Percentiles rank a stretch among this genome's conserved stretches.
Evolutionary conservation across 2,329 filamentous ascomycete species (phyloP).

Genomic region (Pestalotiopsis sp.): DNA sequence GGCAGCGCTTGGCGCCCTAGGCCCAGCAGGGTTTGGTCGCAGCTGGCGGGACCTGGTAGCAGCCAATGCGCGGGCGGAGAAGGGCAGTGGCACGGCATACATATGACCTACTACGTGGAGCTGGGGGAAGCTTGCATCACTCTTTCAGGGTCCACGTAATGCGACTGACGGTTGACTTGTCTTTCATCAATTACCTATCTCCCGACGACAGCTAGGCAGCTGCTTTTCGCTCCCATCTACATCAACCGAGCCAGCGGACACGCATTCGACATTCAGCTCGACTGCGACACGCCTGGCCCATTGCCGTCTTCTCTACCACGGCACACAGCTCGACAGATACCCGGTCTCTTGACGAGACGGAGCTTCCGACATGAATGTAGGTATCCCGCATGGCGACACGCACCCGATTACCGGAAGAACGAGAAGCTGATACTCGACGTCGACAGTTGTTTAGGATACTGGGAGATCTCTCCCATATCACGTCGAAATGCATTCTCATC

Average conservation of each 20-base stretch:
- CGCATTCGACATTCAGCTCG: not conserved
- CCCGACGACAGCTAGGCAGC: constrained; percentile 4
- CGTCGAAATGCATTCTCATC: constrained; percentile 89
- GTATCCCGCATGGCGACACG: not conserved
- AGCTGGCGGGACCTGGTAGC: not conserved
- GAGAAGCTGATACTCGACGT: constrained; percentile 4
- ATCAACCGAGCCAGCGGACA: not conserved
- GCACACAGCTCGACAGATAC: not conserved
- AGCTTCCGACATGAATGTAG: constrained; percentile 6
- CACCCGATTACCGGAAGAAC: not conserved
- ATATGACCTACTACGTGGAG: not conserved
- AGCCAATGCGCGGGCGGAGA: not conserved
- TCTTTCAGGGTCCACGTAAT: constrained; percentile 11
- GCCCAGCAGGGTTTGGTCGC: not conserved
- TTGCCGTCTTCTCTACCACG: not conserved
- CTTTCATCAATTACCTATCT: not conserved
- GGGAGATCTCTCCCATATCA: constrained; percentile 82
- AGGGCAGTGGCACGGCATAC: not conserved
- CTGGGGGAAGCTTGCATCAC: constrained; percentile 9
- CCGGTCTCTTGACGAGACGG: not conserved
- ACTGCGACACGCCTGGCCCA: not conserved
- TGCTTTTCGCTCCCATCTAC: constrained; percentile 4
- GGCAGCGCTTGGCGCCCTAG: not conserved
- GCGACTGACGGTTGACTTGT: not conserved
- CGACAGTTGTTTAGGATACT: constrained; percentile 70